Percentiles rank a stretch among this genome's conserved stretches.
Conservation (phyloP, 805 yeast genomes). For the Ogataea nitratoaversa region DNA sequence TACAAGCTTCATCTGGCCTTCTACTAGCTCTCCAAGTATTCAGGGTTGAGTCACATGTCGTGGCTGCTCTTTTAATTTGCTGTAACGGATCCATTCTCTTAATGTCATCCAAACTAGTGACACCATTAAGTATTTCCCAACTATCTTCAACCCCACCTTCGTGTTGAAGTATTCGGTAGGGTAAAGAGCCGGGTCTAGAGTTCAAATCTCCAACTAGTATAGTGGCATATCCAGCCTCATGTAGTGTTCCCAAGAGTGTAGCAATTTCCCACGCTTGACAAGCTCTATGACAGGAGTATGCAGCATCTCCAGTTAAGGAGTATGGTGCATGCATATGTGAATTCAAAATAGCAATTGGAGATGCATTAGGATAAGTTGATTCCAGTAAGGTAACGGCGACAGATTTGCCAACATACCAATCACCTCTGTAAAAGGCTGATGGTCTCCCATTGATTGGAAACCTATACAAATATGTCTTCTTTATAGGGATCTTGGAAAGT, state of each 20-base stretch:
- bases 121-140: slow-evolving; percentile 70
- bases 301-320: slow-evolving; percentile 75
- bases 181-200: slow-evolving; percentile 81
- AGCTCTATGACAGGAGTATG: slow-evolving; percentile 84
- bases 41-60: slow-evolving; percentile 82
- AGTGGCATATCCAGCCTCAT: slow-evolving; percentile 75
- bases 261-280: slow-evolving; percentile 97
- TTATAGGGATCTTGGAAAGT: slow-evolving; percentile 79
- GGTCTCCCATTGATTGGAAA: slow-evolving; percentile 95
- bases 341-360: slow-evolving; percentile 74
- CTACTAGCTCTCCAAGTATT: slow-evolving; percentile 79
- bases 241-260: slow-evolving; percentile 54
- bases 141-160: slow-evolving; percentile 73
- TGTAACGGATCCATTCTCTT: slow-evolving; percentile 46
- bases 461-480: slow-evolving; percentile 69
- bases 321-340: slow-evolving; percentile 99
- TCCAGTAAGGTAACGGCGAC: slow-evolving; percentile 68
- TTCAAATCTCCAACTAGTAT: slow-evolving; percentile 92
- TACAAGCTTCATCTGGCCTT: slow-evolving; percentile 64
- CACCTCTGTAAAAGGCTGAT: slow-evolving; percentile 89
- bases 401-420: slow-evolving; percentile 95
- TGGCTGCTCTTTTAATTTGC: slow-evolving; percentile 72
- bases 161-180: slow-evolving; percentile 65
- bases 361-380: slow-evolving; percentile 42
- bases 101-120: slow-evolving; percentile 37